Evolutionary conservation across 2,329 filamentous ascomycete genomes (phyloP), one percentile per base, ranked within the genome.

Genomic region (Aureobasidium sp.): DNA sequence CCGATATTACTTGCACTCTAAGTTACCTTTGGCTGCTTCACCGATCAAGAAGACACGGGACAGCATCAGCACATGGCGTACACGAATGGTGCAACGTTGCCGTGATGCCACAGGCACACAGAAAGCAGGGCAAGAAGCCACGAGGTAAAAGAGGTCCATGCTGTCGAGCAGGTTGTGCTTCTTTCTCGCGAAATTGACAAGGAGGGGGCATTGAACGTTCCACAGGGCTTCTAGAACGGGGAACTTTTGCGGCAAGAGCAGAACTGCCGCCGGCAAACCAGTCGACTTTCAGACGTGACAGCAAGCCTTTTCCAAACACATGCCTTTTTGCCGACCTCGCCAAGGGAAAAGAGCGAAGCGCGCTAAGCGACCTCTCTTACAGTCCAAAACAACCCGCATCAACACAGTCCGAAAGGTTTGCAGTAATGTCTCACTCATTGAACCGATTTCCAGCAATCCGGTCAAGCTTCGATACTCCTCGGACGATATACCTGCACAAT

Each of bases 161-260:
- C 53, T 27, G 36, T 42, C 50, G 16, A 54, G 21, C 32, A 52
- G 13, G 7, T 25, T 29, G 27, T 54, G 27, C 25, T 41, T 41
- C 15, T 21, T 16, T 13, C 8, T 34, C 41, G 39, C 39, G 36
- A 45, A 41, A 44, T 55, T 55, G 52, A 55, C 39, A 55, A 44
- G 41, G 39, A 36, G 53, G 41, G 37, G 25, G 53, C 39, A 57
- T 45, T 21, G 11, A 11, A 57, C 29, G 29, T 57, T 57, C 53
- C 53, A 57, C 39, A 34, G n/a, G 10, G 41, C 53, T 57, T 57
- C 53, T 57, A 57, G 53, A 57, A 57, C 30, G 39, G 44, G 45
- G 5, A 29, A 39, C 13, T n/a, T 54, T 54, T 42, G 50, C 34
- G 48, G 48, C 30, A 37, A 25, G 21, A 36, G 16, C 47, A 49